phyloP scores from a whole-genome alignment of 202 grass and related monocot species.

The Miscanthus sacchariflorus region DNA sequence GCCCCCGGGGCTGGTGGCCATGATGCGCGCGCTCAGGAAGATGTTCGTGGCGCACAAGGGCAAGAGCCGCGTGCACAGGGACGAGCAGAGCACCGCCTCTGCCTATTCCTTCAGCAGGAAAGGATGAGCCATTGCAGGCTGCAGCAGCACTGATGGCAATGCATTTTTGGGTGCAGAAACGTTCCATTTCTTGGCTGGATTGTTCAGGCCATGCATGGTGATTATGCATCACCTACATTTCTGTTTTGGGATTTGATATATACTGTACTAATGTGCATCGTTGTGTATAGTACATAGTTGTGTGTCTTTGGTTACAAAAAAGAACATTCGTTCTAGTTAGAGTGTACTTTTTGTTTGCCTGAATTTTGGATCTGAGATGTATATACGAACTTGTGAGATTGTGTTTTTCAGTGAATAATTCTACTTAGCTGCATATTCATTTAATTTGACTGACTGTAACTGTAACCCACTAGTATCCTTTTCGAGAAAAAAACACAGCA shows the following conservation, averaged over 20 bases:
- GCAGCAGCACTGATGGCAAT: not conserved
- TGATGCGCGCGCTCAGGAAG: conserved; percentile 55
- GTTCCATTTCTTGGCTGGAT: no score
- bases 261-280: not conserved
- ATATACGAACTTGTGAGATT: not conserved
- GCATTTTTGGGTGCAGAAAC: not conserved
- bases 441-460: no score
- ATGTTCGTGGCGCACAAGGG: conserved; percentile 53
- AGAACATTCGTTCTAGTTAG: no score
- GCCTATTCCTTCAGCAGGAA: conserved; percentile 17
- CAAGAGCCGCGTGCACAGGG: conserved; percentile 51
- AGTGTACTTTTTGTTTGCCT: not conserved
- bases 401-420: no score
- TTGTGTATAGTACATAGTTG: no score
- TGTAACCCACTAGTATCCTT: no score
- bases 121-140: not conserved
- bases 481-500: not conserved
- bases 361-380: not conserved
- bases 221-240: no score
- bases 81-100: conserved; percentile 42
- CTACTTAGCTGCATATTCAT: not conserved
- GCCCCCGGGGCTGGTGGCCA: conserved; percentile 43
- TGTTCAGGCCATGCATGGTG: no score
- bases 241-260: no score
- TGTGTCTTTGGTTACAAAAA: no score